Base-by-base conservation (phyloP, 2,329 filamentous ascomycete species). In the Fusarium pilosicola region DNA sequence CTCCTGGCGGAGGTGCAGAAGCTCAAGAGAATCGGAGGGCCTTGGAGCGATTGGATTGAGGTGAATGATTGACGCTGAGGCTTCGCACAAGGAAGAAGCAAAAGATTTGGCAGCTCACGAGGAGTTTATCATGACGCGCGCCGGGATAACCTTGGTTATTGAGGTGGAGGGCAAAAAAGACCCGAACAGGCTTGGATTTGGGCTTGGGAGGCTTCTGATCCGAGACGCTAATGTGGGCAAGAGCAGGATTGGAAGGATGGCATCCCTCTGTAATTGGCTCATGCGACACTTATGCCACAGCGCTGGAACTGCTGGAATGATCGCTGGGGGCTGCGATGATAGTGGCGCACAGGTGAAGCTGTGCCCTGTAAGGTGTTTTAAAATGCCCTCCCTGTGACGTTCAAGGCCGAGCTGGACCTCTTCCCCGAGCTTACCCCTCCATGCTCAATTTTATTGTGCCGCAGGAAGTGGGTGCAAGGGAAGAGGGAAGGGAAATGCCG, bases 51-150 rank as follows among this genome's bases (percentile, higher is more conserved):
- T 73, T 68, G 67, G 46, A 74, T 69, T 68, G 65, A 51, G 45
- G 51, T 48, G 46, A 42, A 48, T 66, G 56, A 57, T 54, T 70
- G 68, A 60, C 54, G 70, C 62, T 59, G 64, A 56, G 44, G 42
- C 49, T 73, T 74, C 49, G 48, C 62, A 60, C 30, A 46, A 62
- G 63, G 68, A 61, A 70, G 44, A 30, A 66, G 75, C 54, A 71
- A 78, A 68, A 74, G 70, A 76, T 73, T 74, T 76, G 75, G 65
- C 45, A 54, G 67, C 59, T 74, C 70, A 73, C 72, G 70, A 76
- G 69, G 75, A 77, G 70, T 75, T 76, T 73, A 68, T 74, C 74
- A 78, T 78, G 76, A 78, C 76, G 76, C 72, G 74, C 76, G 67
- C 76, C 61, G 74, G 76, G 74, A 74, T 75, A 75, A 75, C 75